Conservation (phyloP, 108 stramenopile species). For the Aureococcus anophagefferens region DNA sequence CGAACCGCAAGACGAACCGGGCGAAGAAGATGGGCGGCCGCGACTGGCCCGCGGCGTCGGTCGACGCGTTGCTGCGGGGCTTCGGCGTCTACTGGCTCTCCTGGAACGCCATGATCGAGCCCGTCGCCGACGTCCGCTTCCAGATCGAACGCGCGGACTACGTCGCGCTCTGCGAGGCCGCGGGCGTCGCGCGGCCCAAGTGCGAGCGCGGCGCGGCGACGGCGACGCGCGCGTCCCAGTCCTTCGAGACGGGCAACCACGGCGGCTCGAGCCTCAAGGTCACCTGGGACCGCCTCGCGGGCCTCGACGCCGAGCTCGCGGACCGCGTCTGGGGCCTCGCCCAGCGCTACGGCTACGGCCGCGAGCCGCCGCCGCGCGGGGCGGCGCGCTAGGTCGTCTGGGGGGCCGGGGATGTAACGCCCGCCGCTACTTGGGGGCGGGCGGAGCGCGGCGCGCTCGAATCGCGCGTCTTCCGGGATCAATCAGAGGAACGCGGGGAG, state of each 20-base stretch:
- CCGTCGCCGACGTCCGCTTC: not conserved
- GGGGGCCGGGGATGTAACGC: no score
- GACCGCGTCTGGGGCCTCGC: not conserved
- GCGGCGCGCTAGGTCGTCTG: no score
- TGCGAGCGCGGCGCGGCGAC: not conserved
- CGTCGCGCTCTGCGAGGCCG: not conserved
- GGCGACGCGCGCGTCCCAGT: not conserved
- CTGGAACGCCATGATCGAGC: not conserved
- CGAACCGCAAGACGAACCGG: not conserved
- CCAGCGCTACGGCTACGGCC: not conserved
- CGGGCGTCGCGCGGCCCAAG: not conserved
- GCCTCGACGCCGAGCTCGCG: not conserved
- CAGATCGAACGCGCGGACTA: not conserved
- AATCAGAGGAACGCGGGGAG: no score
- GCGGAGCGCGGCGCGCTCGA: no score
- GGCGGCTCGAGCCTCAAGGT: not conserved
- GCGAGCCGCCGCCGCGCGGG: not conserved
- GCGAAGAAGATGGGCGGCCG: not conserved
- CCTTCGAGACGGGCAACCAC: not conserved
- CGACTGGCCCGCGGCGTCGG: not conserved
- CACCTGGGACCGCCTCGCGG: not conserved
- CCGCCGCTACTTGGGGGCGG: no score
- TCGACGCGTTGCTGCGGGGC: not conserved
- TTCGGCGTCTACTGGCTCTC: not conserved
- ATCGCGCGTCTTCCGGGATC: no score